Conservation (phyloP, 495 filamentous ascomycete species). For the Aspergillus leporis region DNA sequence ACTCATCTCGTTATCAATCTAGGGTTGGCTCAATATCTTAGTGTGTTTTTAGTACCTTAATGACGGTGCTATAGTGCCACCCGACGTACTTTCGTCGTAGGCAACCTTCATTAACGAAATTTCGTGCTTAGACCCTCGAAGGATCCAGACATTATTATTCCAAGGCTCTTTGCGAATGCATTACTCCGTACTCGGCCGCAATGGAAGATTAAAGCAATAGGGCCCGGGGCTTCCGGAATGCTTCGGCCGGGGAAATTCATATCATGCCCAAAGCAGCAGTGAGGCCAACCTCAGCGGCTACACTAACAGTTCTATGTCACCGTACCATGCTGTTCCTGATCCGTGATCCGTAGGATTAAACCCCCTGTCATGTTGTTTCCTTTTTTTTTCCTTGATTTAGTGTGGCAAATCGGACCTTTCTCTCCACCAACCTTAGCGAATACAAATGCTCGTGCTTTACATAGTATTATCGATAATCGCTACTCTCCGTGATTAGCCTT, state of each 20-base stretch:
- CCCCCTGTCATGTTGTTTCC: conserved; percentile 2
- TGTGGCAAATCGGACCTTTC: neutral
- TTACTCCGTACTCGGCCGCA: neutral
- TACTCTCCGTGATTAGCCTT: neutral
- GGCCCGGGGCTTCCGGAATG: neutral
- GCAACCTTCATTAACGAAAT: neutral
- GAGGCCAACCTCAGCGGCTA: neutral
- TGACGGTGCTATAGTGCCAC: neutral
- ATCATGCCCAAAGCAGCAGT: neutral
- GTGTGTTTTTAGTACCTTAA: neutral
- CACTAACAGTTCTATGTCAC: neutral
- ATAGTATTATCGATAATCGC: neutral
- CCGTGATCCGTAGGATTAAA: neutral
- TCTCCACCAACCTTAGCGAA: neutral
- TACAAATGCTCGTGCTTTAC: neutral
- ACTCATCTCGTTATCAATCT: neutral
- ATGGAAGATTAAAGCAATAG: neutral
- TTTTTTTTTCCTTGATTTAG: neutral
- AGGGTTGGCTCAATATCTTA: too few relatives aligned
- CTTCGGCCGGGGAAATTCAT: neutral
- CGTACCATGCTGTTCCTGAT: neutral
- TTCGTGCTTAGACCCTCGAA: neutral
- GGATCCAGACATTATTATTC: too few relatives aligned
- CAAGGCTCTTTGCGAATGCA: neutral
- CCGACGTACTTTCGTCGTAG: neutral